Conservation (phyloP, 805 yeast genomes). For the Pichia rugopelliculosa region DNA sequence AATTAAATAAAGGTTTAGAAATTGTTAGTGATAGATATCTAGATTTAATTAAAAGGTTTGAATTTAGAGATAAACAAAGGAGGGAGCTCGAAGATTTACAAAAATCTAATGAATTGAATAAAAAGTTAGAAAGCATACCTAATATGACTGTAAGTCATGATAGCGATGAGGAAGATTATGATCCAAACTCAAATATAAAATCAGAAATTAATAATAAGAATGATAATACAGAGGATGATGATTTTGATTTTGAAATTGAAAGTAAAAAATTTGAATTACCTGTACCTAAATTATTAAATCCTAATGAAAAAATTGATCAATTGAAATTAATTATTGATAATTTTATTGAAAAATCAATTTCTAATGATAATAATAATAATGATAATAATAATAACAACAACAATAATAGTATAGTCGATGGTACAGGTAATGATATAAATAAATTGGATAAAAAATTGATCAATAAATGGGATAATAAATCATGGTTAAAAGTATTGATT, state of each 20-base stretch:
- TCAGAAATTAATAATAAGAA: conserved; percentile 13
- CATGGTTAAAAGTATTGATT: conserved; percentile 71
- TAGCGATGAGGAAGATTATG: conserved; percentile 16
- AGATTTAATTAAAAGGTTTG: conserved; percentile 31
- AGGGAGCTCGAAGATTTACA: neutral
- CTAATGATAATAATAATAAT: too few relatives aligned
- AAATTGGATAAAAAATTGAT: conserved; percentile 50
- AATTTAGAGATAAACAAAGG: neutral
- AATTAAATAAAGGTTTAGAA: conserved; percentile 58
- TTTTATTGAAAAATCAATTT: conserved; percentile 42
- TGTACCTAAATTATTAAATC: conserved; percentile 45
- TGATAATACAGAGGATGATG: conserved; percentile 16
- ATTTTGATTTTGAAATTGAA: conserved; percentile 19
- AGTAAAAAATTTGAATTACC: conserved; percentile 39
- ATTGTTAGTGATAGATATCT: conserved; percentile 61
- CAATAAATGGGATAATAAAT: conserved; percentile 46
- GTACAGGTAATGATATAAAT: conserved; percentile 4
- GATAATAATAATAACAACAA: too few relatives aligned
- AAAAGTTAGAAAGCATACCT: neutral
- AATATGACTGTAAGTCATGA: neutral
- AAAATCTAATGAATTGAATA: neutral
- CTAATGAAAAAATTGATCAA: conserved; percentile 50
- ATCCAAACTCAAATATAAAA: conserved; percentile 6
- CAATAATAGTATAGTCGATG: conserved; percentile 27
- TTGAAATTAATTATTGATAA: conserved; percentile 51